Evolutionary conservation across 2,329 filamentous ascomycete genomes (phyloP).

Genomic region (Colletotrichum noveboracense): DNA sequence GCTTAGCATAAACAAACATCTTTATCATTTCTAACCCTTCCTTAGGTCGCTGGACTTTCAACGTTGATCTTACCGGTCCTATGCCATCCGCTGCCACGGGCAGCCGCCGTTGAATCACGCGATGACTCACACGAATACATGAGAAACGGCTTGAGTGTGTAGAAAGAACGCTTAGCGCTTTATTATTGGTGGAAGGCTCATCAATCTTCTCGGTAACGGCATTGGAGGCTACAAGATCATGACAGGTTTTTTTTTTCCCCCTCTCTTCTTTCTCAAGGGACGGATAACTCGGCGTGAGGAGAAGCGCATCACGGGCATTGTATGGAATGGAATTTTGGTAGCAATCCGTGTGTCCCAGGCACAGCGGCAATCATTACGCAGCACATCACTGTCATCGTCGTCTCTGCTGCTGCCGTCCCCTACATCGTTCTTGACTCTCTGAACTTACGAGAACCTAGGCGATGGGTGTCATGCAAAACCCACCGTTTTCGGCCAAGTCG

Average conservation of each 20-base stretch:
- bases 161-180: not conserved
- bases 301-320: conserved; percentile 17
- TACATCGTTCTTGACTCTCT: not conserved
- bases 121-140: not conserved
- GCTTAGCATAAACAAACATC: conserved; percentile 33
- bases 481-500: not conserved
- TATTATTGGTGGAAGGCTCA: not conserved
- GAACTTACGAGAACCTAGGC: not conserved
- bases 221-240: not conserved
- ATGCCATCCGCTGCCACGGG: conserved; percentile 26
- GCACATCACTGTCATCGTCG: not conserved
- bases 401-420: not conserved
- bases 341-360: conserved; percentile 11
- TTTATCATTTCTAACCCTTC: conserved; percentile 26
- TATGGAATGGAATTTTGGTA: conserved; percentile 15
- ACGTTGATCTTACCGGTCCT: conserved; percentile 35
- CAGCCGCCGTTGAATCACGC: conserved; percentile 25
- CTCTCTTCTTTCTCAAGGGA: not conserved
- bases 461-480: not conserved
- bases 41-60: conserved; percentile 54
- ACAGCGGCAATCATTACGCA: conserved; percentile 3
- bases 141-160: not conserved
- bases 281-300: not conserved
- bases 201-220: not conserved
- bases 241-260: not conserved